phyloP scores from a whole-genome alignment of 2,329 filamentous ascomycete genomes.

The Aureobasidium sp. region DNA sequence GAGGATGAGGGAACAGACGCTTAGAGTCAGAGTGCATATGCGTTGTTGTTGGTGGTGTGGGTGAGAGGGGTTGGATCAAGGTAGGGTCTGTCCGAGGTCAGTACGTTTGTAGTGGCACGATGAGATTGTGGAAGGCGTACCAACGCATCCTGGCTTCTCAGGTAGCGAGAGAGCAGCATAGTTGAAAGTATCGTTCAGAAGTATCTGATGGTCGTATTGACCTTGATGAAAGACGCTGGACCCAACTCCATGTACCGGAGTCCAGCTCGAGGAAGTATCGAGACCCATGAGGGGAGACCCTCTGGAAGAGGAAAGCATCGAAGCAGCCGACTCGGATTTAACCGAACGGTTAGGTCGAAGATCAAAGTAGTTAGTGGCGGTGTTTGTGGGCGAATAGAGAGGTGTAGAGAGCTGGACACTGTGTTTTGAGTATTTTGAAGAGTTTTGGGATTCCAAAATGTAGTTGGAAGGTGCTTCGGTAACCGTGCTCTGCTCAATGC shows the following conservation, averaged over 20 bases:
- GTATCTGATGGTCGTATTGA: conserved; percentile 46
- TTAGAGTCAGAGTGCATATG: conserved; percentile 34
- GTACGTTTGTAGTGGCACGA: conserved; percentile 1
- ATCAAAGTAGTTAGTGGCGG: conserved; percentile 41
- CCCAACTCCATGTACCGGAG: conserved; percentile 50
- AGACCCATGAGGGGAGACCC: conserved; percentile 51
- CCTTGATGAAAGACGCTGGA: conserved; percentile 57
- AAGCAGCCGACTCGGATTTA: conserved; percentile 46
- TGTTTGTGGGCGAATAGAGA: conserved; percentile 38
- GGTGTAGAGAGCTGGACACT: conserved; percentile 25
- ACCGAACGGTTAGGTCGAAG: conserved; percentile 39
- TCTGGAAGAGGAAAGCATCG: conserved; percentile 44
- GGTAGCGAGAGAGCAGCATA: conserved; percentile 42
- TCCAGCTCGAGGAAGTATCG: conserved; percentile 54
- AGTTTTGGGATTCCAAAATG: conserved; percentile 4
- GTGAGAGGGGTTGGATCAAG: conserved; percentile 48
- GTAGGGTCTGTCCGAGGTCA: conserved; percentile 46
- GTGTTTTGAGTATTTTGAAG: not conserved
- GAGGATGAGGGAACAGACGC: conserved; percentile 41
- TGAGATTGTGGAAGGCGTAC: conserved; percentile 41
- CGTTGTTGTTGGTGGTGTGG: conserved; percentile 32
- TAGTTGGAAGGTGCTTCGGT: not conserved
- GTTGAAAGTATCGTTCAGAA: conserved; percentile 51
- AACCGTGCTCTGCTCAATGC: not conserved
- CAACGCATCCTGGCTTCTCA: conserved; percentile 42